Base-by-base conservation (phyloP, 192 early-diverging fungal genomes). In the Entomortierella beljakovae region DNA sequence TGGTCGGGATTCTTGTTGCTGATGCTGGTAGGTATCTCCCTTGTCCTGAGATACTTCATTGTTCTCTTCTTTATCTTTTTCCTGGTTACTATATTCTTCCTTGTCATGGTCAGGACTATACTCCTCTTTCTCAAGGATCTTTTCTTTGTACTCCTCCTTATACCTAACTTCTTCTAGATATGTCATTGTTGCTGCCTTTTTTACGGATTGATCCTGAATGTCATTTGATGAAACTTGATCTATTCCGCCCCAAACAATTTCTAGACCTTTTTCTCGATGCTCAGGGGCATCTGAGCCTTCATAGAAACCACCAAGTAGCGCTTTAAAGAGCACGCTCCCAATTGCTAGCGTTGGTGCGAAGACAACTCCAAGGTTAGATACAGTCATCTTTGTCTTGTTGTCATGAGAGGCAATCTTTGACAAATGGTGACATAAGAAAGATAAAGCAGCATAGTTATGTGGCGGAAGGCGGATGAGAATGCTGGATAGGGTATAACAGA, bases 341-440 rank as follows among this genome's bases (percentile, higher is more conserved):
- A 90, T 82, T 9, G 81, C 81, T 6, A 90, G 69, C 7, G 84
- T 89, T 11, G 89, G 89, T n/a, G 83, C 83, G 80, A 90, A 90
- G 29, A 90, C 86, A 0, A 89, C 66, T 1, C 82, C 89, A 11
- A 90, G 71, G 43, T 90, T 90, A 23, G 83, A 86, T 4, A 85
- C 82, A 2, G 79, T 88, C 89, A 90, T 90, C 53, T 84, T 83
- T 54, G 88, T 90, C 31, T 71, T 76, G n/a, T 84, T 80, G 16
- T 56, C 63, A 42, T 83, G 74, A 16, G 68, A 67, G 9, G 81
- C 83, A 18, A 90, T 81, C 40, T 81, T 87, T 38, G 86, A 80
- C 23, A 90, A 61, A 43, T 90, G 89, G 32, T 68, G 72, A 60
- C 80, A 88, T 10, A 82, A 81, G 80, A 62, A 86, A 67, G 67